Base-by-base conservation (phyloP, 2,329 filamentous ascomycete species). In the Scleromitrula shiraiana region DNA sequence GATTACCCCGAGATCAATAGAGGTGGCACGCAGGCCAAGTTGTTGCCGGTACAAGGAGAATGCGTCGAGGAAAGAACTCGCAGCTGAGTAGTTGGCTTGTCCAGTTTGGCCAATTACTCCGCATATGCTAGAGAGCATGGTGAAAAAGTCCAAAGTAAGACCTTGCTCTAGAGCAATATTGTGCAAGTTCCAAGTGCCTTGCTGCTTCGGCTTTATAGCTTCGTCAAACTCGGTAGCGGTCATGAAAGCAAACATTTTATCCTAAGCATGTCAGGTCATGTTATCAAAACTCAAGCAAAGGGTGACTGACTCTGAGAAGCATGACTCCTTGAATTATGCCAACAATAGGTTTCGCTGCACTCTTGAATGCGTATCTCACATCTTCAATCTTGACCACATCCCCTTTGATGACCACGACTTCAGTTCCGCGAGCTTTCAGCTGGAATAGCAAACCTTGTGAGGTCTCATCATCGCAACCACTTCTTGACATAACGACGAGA, bases 71-170 rank as follows among this genome's bases (percentile, higher is more conserved):
- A 70, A 75, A 24, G 66, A 66, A 56, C 76, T 75, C 26, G 68
- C 73, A 0, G 72, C 70, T 2, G 69, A 66, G 57, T 80, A 80
- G 2, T 74, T 72, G 4, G 73, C 50, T 36, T 69, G 66, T 1
- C 56, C 60, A 0, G 52, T 56, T 12, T 61, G 61, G 0, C 68
- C 68, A 1, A 64, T 20, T 3, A 68, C 55, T 0, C 64, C 63
- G 26, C 56, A 58, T 22, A 66, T 52, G 0, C 66, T 69, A 3
- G 65, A 67, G 8, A 70, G 53, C 30, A 67, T 46, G 38, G 69
- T 55, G 55, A 70, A 70, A 51, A 70, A 71, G 32, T 68, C 65
- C 7, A 71, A 5, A 63, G 58, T 42, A 9, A 19, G 19, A 24
- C 49, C 35, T 62, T 66, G 59, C 6, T 15, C 23, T 9, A 40